Evolutionary conservation across 768 basidiomycete species (phyloP).

Genomic region (Serendipita sp.): DNA sequence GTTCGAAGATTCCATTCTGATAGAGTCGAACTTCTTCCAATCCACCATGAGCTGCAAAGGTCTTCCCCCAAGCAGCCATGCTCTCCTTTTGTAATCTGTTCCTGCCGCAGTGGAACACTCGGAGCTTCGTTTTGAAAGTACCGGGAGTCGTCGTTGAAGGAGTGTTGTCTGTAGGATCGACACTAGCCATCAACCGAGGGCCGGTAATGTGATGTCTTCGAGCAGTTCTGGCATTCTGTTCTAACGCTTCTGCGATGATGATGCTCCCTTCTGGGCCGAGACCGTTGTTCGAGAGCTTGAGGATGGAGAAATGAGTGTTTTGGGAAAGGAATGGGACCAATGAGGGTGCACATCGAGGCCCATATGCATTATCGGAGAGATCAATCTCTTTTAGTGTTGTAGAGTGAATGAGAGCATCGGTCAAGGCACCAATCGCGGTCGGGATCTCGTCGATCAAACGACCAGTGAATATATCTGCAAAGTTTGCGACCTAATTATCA

Average conservation of each 20-base stretch:
- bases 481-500: conserved; percentile 64
- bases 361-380: conserved; percentile 92
- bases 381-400: conserved; percentile 73
- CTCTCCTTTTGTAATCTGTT: conserved; percentile 92
- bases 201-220: not conserved
- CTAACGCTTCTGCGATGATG: conserved; percentile 73
- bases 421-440: conserved; percentile 70
- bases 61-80: conserved; percentile 68
- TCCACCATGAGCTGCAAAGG: conserved; percentile 70
- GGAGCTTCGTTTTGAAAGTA: conserved; percentile 38
- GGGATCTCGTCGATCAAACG: conserved; percentile 94
- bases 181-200: not conserved
- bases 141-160: not conserved
- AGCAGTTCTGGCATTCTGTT: conserved; percentile 40
- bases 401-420: conserved; percentile 70
- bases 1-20: conserved; percentile 96
- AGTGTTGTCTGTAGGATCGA: not conserved
- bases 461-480: conserved; percentile 96
- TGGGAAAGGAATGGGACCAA: conserved; percentile 78
- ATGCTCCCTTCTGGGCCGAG: conserved; percentile 80
- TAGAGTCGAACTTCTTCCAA: conserved; percentile 81
- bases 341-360: conserved; percentile 85
- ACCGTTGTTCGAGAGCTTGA: conserved; percentile 94
- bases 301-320: conserved; percentile 66
- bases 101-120: conserved; percentile 77